Base-by-base conservation (phyloP, 2,329 filamentous ascomycete species). In the Cercospora beticola region DNA sequence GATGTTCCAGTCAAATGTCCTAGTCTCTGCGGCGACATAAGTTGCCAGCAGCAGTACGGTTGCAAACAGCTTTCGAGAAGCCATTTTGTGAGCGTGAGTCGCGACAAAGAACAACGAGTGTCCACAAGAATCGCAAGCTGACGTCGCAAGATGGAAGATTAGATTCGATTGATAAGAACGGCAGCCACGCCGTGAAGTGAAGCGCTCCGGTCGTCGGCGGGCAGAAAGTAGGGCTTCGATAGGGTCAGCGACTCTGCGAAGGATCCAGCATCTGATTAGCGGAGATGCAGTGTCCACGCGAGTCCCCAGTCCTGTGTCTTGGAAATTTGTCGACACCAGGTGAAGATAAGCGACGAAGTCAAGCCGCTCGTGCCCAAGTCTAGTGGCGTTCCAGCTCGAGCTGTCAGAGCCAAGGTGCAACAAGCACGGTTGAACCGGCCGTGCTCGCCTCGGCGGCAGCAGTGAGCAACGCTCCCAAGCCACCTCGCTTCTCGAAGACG, bases 1-100 rank as follows among this genome's bases (percentile, higher is more conserved):
- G 71, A 87, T 79, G 71, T 87, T 72, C 66, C 69, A 73, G 62
- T 73, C 67, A 63, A 70, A 71, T 16, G 69, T 73, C 33, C 70
- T 68, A 2, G 71, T 73, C 33, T 68, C 70, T n/a, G 72, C 70
- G 5, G 64, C 43, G 14, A 62, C 65, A 18, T 65, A 52, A 33
- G 64, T 57, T 23, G 60, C 70, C 58, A 73, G 63, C 49, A 61
- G 56, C 49, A 69, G 36, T n/a, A 58, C 21, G 52, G 26, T 36
- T n/a, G 54, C 18, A 21, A 67, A 28, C 30, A 69, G 49, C 33
- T 18, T 57, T 5, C 57, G 23, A 18, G 14, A 21, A 23, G 58
- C 43, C 67, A 69, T 69, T 28, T 16, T 18, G 36, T 14, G 40
- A 49, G 28, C 9, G 21, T 9, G 16, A 57, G 10, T 57, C 23